Base-by-base conservation (phyloP, 805 yeast species). In the Candida qinlingensis region DNA sequence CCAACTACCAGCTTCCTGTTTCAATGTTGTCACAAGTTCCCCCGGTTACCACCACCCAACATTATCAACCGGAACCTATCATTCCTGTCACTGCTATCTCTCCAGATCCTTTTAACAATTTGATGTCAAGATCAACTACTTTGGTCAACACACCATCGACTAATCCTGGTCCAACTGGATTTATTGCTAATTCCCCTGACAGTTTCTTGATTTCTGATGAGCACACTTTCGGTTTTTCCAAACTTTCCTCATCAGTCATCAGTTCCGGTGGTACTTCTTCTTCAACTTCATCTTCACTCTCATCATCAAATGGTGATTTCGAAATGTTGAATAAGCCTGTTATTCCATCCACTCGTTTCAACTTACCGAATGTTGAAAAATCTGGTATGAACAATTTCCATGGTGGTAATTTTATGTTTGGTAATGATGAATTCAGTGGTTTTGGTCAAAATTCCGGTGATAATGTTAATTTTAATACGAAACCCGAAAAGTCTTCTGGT, bases 231-330 rank as follows among this genome's bases (percentile, higher is more conserved):
- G 25, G 52, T 27, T 30, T 44, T 12, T 40, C 46, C 6, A 51
- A 38, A 37, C 42, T 59, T 46, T 59, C 62, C 3, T 52, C 60
- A 4, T 58, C 62, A 8, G 54, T 56, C 19, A 47, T 47, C 38
- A 55, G 60, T 13, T 56, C 62, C n/a, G 58, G 60, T 25, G 51
- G 54, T 26, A 54, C 51, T 5, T 55, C 61, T 11, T 47, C 52
- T 34, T 55, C 58, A 7, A 46, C 52, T 27, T 44, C 44, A 19
- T 41, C 43, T 7, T 7, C 12, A 31, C 11, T 31, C 11, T 31
- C 34, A 31, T 31, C 34, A 8, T 8, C 8, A 8, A 8, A 31
- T 11, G 34, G 34, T 31, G 34, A 31, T 11, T 31, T 31, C 9
- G 42, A 36, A 8, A 11, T 42, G 35, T n/a, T 33, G 8, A 39